Evolutionary conservation across 139 green algal genomes (phyloP), one percentile per base, ranked within the genome.

Genomic region (Chloropicon primus): DNA sequence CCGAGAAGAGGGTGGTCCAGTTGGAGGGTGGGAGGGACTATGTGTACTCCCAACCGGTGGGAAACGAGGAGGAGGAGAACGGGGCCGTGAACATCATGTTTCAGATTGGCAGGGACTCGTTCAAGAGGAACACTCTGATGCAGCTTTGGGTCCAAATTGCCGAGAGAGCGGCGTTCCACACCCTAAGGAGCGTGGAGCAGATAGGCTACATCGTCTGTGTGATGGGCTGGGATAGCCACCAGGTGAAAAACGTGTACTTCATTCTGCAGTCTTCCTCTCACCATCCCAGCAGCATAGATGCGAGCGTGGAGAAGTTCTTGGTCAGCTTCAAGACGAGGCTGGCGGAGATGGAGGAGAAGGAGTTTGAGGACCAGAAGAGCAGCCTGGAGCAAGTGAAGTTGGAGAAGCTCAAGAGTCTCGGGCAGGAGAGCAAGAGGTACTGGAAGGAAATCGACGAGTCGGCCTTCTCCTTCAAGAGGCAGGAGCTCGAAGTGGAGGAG

Each of bases 161-260:
- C 27, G 91, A 92, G 82, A 77, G 89, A 0, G 89, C 94, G 17
- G 93, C 89, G 2, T 97, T 96, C 86, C 81, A 94, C 80, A 78
- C 88, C 73, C 86, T 97, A 83, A 82, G 93, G 75, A 96, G 93
- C 0, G 82, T 91, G 76, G 85, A 97, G 86, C 93, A 96, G 85
- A 83, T 94, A 72, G 86, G 89, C 2, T 91, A 92, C 79, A 84
- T 89, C 62, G 86, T 90, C 27, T 84, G 74, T 75, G 28, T 85
- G 54, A 71, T 75, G 24, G 26, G 74, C 73, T 78, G 28, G 74
- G 2, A 24, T 41, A 71, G 53, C 26, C 10, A 5, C 0, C 1
- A 17, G 22, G 1, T 82, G 53, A 74, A 74, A 76, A 54, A 53
- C 54, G 75, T 82, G 1, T 28, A 75, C 1, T 90, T 92, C 77